Evolutionary conservation across 306 rosid genomes (phyloP).

Genomic region (Dalbergia cochinchinensis): DNA sequence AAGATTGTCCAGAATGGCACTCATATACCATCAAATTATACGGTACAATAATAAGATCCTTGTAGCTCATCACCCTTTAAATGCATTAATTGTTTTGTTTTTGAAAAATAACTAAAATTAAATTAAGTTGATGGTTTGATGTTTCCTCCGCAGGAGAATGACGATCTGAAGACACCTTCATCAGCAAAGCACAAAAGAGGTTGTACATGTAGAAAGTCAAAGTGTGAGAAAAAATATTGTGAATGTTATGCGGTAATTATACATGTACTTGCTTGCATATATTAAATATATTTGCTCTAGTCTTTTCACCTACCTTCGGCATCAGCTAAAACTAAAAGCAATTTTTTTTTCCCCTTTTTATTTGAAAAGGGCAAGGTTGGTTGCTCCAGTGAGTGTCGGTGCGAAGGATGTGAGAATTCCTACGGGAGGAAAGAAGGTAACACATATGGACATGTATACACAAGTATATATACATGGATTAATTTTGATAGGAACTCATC

Average conservation of each 20-base stretch:
- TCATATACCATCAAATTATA: constrained; percentile 33
- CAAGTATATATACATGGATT: too few species aligned
- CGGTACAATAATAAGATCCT: too few species aligned
- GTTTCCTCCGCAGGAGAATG: not conserved
- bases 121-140: not conserved
- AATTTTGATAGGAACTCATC: too few species aligned
- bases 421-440: constrained; percentile 62
- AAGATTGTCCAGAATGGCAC: constrained; percentile 45
- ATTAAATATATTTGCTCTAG: not conserved
- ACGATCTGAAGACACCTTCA: not conserved
- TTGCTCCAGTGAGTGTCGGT: constrained; percentile 64
- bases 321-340: not conserved
- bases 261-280: too few species aligned
- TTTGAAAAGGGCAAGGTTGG: constrained; percentile 56
- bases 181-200: not conserved
- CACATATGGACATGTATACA: too few species aligned
- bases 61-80: too few species aligned
- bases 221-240: not conserved
- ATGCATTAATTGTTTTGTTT: too few species aligned
- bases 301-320: not conserved
- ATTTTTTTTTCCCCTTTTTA: not conserved
- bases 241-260: not conserved
- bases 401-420: constrained; percentile 62
- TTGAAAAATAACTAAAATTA: too few species aligned
- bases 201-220: not conserved